Evolutionary conservation across 1,139 yeast genomes (phyloP).

Genomic region (Meyerozyma sp.): DNA sequence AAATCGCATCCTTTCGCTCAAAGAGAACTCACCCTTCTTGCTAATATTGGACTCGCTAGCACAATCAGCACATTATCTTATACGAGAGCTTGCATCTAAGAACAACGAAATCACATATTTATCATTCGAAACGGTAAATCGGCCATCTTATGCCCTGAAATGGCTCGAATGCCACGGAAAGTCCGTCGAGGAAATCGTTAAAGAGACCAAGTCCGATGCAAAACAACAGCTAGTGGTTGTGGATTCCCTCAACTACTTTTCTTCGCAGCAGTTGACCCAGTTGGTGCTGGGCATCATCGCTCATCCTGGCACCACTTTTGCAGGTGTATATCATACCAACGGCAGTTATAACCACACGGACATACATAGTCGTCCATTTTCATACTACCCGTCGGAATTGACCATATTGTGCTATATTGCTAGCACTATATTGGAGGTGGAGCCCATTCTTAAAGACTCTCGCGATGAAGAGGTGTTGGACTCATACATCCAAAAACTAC

Average conservation of each 20-base stretch:
- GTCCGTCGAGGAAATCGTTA: conserved; percentile 16
- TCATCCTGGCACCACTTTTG: conserved; percentile 48
- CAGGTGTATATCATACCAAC: conserved; percentile 60
- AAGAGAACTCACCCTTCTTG: conserved; percentile 70
- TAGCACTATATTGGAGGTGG: conserved; percentile 59
- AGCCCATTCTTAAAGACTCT: conserved; percentile 28
- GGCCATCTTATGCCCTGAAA: conserved; percentile 44
- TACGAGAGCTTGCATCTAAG: conserved; percentile 52
- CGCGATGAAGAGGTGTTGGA: conserved; percentile 49
- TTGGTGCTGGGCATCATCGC: conserved; percentile 49
- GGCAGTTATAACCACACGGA: not conserved
- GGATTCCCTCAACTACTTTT: conserved; percentile 65
- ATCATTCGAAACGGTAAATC: conserved; percentile 57
- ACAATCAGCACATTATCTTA: conserved; percentile 57
- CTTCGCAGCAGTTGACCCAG: conserved; percentile 39
- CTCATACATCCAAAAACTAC: conserved; percentile 31
- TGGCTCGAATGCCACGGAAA: conserved; percentile 44
- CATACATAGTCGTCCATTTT: conserved; percentile 10
- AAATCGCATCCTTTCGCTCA: conserved; percentile 57
- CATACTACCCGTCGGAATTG: conserved; percentile 47
- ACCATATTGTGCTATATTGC: conserved; percentile 61
- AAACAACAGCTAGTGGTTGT: conserved; percentile 42
- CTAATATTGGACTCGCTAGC: conserved; percentile 63
- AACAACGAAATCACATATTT: conserved; percentile 39
- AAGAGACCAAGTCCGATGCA: conserved; percentile 18